Evolutionary conservation across 495 filamentous ascomycete genomes (phyloP), one percentile per base, ranked within the genome.

Genomic region (Lasiosphaeria hispida): DNA sequence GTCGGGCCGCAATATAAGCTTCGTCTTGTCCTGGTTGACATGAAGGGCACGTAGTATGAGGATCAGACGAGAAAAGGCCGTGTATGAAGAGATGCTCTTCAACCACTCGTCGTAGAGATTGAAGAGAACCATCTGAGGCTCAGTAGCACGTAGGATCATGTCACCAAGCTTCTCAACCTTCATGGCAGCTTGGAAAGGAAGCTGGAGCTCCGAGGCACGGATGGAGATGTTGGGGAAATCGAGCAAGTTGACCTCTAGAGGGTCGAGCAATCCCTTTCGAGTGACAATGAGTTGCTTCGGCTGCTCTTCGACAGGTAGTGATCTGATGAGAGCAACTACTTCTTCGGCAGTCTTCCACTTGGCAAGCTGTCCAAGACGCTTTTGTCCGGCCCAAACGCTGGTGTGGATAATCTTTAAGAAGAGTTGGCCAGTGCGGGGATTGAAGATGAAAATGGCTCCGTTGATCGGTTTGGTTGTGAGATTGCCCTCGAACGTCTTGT

Each of bases 321-420:
- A 99, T 57, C 95, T 86, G 72, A 99, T 99, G 18, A 99, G 80
- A 10, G 95, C 95, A 0, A 93, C 95, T 14, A 97, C 95, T 91
- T 99, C 95, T 87, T 99, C 95, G 14, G 95, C 95, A 18, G 95
- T 99, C 81, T 99, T 99, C 95, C 95, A 99, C 71, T 99, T 99
- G 33, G 95, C 95, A 61, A 99, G 76, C 74, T 99, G 95, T 58
- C 95, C 95, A 13, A 99, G 81, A 88, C 95, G 95, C 75, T 99
- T 99, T 73, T 99, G 95, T 40, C 95, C 95, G 36, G 95, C 95
- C 95, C 95, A 99, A 39, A 99, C 95, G 65, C 92, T 97, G 3
- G 95, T 99, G 76, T 99, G 95, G 63, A 99, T 99, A 68, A 99
- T 97, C 84, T 99, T 99, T 64, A 99, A 73, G 83, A 99, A 99